Evolutionary conservation across 441 rosid species (phyloP).

Genomic region (Breynia disticha): DNA sequence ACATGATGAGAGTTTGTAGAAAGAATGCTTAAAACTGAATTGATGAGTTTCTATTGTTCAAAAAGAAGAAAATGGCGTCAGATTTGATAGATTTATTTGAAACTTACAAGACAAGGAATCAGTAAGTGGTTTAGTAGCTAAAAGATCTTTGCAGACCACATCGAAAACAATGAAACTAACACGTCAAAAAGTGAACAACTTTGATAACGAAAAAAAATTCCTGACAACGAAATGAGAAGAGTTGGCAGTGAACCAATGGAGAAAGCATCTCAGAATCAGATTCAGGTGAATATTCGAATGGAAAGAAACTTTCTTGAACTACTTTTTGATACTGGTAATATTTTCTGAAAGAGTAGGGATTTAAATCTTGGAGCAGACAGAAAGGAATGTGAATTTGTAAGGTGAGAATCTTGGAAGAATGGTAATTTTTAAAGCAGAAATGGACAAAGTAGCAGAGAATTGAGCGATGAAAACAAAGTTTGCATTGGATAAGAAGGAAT

Average conservation of each 20-base stretch:
- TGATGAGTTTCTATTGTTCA: no score
- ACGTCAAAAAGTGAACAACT: no score
- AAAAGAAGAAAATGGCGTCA: no score
- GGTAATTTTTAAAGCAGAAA: background rate
- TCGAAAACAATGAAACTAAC: no score
- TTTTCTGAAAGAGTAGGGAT: background rate
- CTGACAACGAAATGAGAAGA: background rate
- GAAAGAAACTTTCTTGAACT: background rate
- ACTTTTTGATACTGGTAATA: background rate
- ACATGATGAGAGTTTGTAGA: no score
- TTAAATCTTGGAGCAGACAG: background rate
- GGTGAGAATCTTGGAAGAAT: background rate
- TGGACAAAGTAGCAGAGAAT: background rate
- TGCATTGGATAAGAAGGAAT: conserved; percentile 5
- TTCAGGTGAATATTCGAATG: conserved; percentile 6
- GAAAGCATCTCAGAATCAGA: conserved; percentile 5
- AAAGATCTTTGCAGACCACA: no score
- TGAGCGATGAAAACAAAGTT: conserved; percentile 8
- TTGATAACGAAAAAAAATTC: no score
- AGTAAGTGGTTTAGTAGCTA: no score
- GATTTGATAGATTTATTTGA: no score
- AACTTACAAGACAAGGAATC: no score
- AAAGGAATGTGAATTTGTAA: conserved; percentile 3
- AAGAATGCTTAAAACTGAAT: no score
- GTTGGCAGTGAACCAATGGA: conserved; percentile 1